Evolutionary conservation across 176 grass and related monocot species (phyloP).

Genomic region (Avena atlantica): DNA sequence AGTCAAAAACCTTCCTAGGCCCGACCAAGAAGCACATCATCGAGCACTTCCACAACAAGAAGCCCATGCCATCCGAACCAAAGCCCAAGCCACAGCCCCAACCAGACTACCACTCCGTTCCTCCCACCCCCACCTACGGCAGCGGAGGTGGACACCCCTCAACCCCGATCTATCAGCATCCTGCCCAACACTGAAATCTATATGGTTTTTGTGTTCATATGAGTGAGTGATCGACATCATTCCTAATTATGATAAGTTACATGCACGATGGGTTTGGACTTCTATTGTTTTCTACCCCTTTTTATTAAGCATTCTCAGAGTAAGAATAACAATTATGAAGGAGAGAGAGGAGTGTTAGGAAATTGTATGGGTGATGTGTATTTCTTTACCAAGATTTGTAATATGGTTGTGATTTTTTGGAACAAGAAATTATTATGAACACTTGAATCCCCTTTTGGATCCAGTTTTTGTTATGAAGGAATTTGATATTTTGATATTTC

Average conservation of each 20-base stretch:
- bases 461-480: too few relatives aligned
- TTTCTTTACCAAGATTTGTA: background rate
- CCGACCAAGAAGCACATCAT: constrained; percentile 33
- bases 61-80: background rate
- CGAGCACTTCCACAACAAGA: constrained; percentile 10
- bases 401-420: background rate
- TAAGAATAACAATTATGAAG: background rate
- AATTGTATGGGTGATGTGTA: background rate
- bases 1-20: background rate
- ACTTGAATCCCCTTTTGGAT: too few relatives aligned
- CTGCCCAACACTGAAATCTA: background rate
- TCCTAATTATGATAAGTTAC: background rate
- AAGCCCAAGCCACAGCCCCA: background rate
- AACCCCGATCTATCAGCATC: background rate
- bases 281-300: background rate
- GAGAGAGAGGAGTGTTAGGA: background rate
- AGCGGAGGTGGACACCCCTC: background rate
- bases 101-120: background rate
- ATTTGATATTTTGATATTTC: too few relatives aligned
- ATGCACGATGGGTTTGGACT: background rate
- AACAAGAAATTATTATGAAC: background rate
- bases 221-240: background rate
- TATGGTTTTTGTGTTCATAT: background rate
- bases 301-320: background rate
- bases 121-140: background rate